These are phyloP conservation scores for Termitomyces sp. DNA, from an alignment of 768 basidiomycete genomes.

Conservation along the genomic window DNA sequence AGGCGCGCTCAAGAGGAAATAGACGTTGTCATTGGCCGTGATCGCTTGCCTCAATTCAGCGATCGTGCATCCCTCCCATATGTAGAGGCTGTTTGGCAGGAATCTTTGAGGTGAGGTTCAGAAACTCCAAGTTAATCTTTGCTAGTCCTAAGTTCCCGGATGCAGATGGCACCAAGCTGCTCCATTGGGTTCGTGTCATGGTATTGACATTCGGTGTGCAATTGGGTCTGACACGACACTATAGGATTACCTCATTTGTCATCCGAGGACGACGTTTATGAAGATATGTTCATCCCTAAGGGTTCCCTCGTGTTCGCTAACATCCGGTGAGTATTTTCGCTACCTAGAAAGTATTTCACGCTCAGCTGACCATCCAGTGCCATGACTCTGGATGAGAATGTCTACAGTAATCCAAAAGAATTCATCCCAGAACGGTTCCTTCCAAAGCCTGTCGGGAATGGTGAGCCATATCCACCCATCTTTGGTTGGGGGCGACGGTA, in stretches of 20 bases:
- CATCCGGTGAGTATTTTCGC: conserved; percentile 10
- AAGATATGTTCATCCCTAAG: conserved; percentile 22
- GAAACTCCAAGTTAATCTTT: not conserved
- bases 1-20: conserved; percentile 16
- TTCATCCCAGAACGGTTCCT: conserved; percentile 29
- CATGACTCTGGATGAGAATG: conserved; percentile 26
- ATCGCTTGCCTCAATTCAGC: conserved; percentile 17
- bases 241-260: conserved; percentile 19
- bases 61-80: conserved; percentile 17
- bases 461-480: conserved; percentile 19
- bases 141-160: not conserved
- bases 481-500: conserved; percentile 37
- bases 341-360: not conserved
- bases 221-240: not conserved
- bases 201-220: not conserved
- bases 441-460: conserved; percentile 17
- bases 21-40: conserved; percentile 14
- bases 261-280: conserved; percentile 19
- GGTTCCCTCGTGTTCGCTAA: conserved; percentile 19
- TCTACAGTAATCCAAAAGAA: conserved; percentile 24
- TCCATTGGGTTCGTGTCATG: conserved; percentile 10
- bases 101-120: conserved; percentile 6
- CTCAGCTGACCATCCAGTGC: conserved; percentile 16
- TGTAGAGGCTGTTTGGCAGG: conserved; percentile 14
- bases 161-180: conserved; percentile 16